Percentiles rank a stretch among this genome's conserved stretches.
phyloP scores from a whole-genome alignment of 352 stramenopile genomes.

The Phytophthora nicotianae region DNA sequence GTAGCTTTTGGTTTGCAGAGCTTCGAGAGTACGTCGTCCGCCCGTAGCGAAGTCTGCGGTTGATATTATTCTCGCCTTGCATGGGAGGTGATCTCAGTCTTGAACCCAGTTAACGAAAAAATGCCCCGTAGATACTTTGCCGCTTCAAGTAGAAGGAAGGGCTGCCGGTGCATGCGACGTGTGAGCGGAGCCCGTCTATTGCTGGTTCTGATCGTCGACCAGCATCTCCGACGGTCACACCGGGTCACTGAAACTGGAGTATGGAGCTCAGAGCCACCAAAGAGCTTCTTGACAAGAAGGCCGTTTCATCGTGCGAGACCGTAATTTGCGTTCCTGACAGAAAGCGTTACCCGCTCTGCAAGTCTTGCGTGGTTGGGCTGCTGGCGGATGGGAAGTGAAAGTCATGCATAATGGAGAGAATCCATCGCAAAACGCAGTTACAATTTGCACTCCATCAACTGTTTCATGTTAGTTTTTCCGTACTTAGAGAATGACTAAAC shows the following conservation, averaged over 20 bases:
- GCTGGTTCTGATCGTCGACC: constrained; percentile 17
- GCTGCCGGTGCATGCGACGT: constrained; percentile 13
- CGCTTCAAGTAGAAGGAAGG: constrained; percentile 11
- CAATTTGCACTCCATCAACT: neutral
- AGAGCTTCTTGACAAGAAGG: constrained; percentile 6
- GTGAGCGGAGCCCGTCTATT: constrained; percentile 3
- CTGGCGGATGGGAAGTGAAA: constrained; percentile 1
- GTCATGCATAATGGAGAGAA: constrained; percentile 3
- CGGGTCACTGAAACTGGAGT: too few species aligned
- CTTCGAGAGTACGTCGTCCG: neutral
- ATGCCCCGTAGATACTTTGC: neutral
- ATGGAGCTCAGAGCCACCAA: constrained; percentile 5
- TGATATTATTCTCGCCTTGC: neutral
- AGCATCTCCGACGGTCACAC: neutral
- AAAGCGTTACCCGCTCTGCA: constrained; percentile 9
- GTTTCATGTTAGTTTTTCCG: neutral
- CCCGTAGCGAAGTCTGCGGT: neutral
- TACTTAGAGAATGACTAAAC: neutral
- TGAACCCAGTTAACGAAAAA: constrained; percentile 8
- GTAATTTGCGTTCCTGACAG: neutral
- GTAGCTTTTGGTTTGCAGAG: constrained; percentile 2
- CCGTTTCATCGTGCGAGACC: constrained; percentile 15
- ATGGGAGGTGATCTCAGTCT: neutral
- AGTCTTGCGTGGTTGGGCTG: constrained; percentile 9
- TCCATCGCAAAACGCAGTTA: constrained; percentile 6